Percentiles rank a stretch among this genome's conserved stretches.
These are phyloP conservation scores for Carex cristatella DNA, from an alignment of 176 grass and related monocot genomes.

Conservation along the genomic window DNA sequence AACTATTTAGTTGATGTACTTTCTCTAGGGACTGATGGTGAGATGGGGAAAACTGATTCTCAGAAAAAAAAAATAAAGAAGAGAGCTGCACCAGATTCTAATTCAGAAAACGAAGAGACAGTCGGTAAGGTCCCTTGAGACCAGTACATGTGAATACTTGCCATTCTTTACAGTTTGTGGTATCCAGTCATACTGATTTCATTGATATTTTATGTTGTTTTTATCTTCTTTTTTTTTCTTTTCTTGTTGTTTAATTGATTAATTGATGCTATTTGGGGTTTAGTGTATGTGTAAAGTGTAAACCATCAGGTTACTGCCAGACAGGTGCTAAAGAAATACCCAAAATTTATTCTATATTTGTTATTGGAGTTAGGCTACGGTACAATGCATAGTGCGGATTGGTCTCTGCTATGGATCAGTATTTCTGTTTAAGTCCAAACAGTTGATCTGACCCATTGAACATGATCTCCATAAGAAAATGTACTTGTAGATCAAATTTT, in stretches of 20 bases:
- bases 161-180: neutral
- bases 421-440: too few relatives aligned
- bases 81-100: conserved; percentile 43
- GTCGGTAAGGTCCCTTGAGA: conserved; percentile 30
- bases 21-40: conserved; percentile 24
- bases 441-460: too few relatives aligned
- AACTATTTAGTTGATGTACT: conserved; percentile 17
- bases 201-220: neutral
- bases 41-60: conserved; percentile 22
- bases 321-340: neutral
- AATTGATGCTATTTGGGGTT: neutral
- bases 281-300: neutral
- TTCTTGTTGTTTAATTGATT: neutral
- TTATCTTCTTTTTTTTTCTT: neutral
- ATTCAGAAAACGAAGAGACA: conserved; percentile 31
- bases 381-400: too few relatives aligned
- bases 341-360: neutral
- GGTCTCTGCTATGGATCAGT: too few relatives aligned
- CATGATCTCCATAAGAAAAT: too few relatives aligned
- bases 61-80: conserved; percentile 44
- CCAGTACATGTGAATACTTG: neutral
- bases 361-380: too few relatives aligned
- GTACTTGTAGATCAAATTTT: too few relatives aligned
- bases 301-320: neutral
- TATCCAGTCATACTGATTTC: conserved; percentile 8